These are phyloP conservation scores for Cornus florida DNA, from an alignment of 148 eudicot genomes.

Conservation along the genomic window DNA sequence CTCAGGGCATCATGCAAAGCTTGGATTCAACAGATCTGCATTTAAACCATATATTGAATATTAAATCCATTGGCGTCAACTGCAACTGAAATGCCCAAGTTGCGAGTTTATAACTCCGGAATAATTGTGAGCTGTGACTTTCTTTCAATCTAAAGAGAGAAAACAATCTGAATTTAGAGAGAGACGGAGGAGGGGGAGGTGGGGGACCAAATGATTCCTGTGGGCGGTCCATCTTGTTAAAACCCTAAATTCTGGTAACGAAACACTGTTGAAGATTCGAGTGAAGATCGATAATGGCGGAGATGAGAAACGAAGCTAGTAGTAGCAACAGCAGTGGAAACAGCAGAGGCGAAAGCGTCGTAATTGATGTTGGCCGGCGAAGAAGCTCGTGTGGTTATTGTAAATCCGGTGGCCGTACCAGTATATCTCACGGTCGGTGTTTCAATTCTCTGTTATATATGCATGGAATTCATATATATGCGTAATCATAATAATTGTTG, in stretches of 20 bases:
- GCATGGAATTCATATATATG: too few species aligned
- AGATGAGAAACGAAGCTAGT: conserved; percentile 55
- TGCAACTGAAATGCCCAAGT: background rate
- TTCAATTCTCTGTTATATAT: background rate
- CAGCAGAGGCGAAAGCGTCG: conserved; percentile 48
- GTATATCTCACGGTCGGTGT: conserved; percentile 75
- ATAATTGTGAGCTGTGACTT: background rate
- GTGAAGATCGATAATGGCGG: conserved; percentile 17
- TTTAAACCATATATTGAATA: too few species aligned
- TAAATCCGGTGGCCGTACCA: conserved; percentile 61
- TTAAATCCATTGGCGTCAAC: background rate
- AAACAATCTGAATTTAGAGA: conserved; percentile 1
- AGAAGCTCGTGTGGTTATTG: conserved; percentile 85
- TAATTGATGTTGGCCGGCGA: conserved; percentile 66
- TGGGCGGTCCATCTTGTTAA: background rate
- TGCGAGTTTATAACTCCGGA: background rate
- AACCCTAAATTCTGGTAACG: background rate
- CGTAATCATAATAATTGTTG: background rate
- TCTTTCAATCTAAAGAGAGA: background rate
- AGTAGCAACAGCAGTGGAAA: conserved; percentile 25
- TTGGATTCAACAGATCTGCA: too few species aligned
- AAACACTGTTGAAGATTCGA: conserved; percentile 1
- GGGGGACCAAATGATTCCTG: background rate
- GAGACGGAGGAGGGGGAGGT: background rate
- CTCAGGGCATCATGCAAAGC: too few species aligned